Evolutionary conservation across 2,329 filamentous ascomycete genomes (phyloP), one percentile per base, ranked within the genome.

Genomic region (Alternaria incomplexa): DNA sequence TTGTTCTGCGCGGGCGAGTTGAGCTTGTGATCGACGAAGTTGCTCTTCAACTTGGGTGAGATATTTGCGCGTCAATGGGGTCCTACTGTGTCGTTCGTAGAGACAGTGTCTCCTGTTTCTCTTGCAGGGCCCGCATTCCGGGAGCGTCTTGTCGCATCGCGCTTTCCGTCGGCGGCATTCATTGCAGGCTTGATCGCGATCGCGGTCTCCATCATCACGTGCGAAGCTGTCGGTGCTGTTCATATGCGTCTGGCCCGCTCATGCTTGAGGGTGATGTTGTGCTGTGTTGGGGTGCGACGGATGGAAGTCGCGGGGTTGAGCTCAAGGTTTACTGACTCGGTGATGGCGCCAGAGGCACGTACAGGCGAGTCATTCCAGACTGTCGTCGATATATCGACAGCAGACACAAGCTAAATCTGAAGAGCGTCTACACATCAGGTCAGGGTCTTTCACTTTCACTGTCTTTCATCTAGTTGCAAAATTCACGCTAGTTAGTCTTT

Each of bases 51-150:
- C 46, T 22, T 63, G 56, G 23, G 61, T 66, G 44, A 66, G 51
- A 43, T 58, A 54, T 40, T 81, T 84, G 46, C 84, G 77, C 6
- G 83, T 85, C 62, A 85, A 73, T 6, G 83, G 83, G 12, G 83
- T 85, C 47, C 81, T 78, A n/a, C 79, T 77, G 54, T 84, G 80
- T 64, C 81, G 83, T 66, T 85, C 83, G 59, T 85, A 85, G 7
- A 84, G 73, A 62, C 84, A 85, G 62, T 83, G 80, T 13, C 83
- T 74, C 45, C 80, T 77, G 66, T 83, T 83, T 59, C 80, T 81
- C 51, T 78, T 69, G 40, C 40, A 56, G 36, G 53, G 66, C 83
- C 58, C 50, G 25, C 51, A 65, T 54, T 68, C 52, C 12, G 51
- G 61, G 22, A 68, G 45, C 60, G 20, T 66, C 61, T 56, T 55